Evolutionary conservation across 108 stramenopile species (phyloP), one percentile per base, ranked within the genome.

Genomic region (Halocafeteria seosinensis): DNA sequence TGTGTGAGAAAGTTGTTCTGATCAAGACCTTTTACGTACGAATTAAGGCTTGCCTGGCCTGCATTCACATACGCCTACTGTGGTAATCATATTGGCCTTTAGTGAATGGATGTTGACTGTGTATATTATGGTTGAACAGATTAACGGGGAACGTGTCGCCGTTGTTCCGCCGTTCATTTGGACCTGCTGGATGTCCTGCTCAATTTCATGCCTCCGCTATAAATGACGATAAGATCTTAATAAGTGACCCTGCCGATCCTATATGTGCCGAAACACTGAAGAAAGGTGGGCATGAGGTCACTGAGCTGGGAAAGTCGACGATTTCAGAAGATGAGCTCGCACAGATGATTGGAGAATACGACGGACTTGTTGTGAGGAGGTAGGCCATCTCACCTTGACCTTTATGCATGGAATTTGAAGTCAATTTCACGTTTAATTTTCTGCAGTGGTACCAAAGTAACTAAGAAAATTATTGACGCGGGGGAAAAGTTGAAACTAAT

Each of bases 401-500:
- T n/a, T 47, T 47, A n/a, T 47, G 42, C 42, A 17, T n/a, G 42
- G 42, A 17, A 17, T 47, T 47, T 17, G 21, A 47, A 47, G 21
- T 47, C n/a, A n/a, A 17, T n/a, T 47, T 47, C 42, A n/a, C n/a
- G n/a, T n/a, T n/a, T n/a, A n/a, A n/a, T n/a, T n/a, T 47, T 17
- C 42, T 47, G 53, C 57, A 59, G 57, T 2, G 57, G 57, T 12
- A 59, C 57, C 17, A 26, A 8, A 13, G 57, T 59, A 21, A 59
- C 57, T 2, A 2, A 11, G 17, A 35, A 59, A 11, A 5, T 59
- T 4, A 59, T 59, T 11, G 57, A 59, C 28, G 57, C 57, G 21
- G 57, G 21, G 2, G 57, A 2, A 3, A 21, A 12, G 17, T 28
- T 59, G 12, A 59, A 59, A 30, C 34, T 59, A 57, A 90, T 94